These are phyloP conservation scores for Aspergillus coremiiformis DNA, from an alignment of 495 filamentous ascomycete species.

Conservation along the genomic window DNA sequence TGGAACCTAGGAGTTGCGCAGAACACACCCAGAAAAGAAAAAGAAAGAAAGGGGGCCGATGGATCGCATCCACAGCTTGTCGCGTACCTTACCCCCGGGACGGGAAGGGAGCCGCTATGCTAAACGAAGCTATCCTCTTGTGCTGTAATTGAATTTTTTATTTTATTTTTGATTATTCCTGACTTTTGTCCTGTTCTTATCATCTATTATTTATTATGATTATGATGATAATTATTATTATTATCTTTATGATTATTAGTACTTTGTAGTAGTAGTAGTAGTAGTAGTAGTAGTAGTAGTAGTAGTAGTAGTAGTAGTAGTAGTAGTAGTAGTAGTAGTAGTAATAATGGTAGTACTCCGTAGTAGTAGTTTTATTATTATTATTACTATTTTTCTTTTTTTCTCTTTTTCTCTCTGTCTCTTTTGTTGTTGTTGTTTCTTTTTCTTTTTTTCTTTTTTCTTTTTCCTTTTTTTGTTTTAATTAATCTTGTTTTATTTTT, in stretches of 20 bases:
- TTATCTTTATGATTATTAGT: slow-evolving; percentile 1
- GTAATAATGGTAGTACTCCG: too few species aligned
- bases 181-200: background rate
- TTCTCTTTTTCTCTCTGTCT: background rate
- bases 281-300: too few species aligned
- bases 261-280: too few species aligned
- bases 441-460: slow-evolving; percentile 2
- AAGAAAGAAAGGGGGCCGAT: slow-evolving; percentile 20
- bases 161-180: slow-evolving; percentile 1
- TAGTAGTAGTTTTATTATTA: too few species aligned
- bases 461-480: slow-evolving; percentile 1
- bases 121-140: too few species aligned
- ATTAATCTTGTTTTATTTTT: slow-evolving; percentile 8
- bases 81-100: slow-evolving; percentile 29
- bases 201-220: background rate
- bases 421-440: background rate
- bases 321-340: too few species aligned
- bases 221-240: slow-evolving; percentile 1
- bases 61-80: slow-evolving; percentile 12
- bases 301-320: too few species aligned
- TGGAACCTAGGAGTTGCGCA: background rate
- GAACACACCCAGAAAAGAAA: slow-evolving; percentile 17
- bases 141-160: slow-evolving; percentile 10
- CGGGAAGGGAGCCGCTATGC: slow-evolving; percentile 34
- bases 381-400: background rate